These are phyloP conservation scores for Mallotus repandus DNA, from an alignment of 441 rosid genomes.

Conservation along the genomic window DNA sequence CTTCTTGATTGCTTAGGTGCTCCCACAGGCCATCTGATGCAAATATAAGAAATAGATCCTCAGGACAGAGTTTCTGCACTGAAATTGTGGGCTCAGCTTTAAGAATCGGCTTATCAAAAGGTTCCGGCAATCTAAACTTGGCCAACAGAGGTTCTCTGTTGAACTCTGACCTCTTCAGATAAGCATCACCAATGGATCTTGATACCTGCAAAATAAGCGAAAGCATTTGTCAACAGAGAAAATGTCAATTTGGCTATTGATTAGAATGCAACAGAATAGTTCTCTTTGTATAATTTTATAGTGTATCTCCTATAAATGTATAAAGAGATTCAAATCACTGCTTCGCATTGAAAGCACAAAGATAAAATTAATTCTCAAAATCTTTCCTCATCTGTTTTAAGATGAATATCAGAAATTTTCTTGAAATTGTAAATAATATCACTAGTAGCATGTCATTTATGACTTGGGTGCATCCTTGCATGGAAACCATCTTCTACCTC, in stretches of 20 bases:
- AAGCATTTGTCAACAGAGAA: conserved; percentile 14
- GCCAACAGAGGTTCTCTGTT: conserved; percentile 74
- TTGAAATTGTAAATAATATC: neutral
- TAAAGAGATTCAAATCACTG: neutral
- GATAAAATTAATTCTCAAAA: neutral
- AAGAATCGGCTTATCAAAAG: conserved; percentile 77
- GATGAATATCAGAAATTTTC: neutral
- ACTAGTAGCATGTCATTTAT: neutral
- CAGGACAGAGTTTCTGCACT: conserved; percentile 65
- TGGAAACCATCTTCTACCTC: neutral
- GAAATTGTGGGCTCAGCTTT: conserved; percentile 75
- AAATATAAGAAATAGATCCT: conserved; percentile 86
- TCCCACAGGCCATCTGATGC: conserved; percentile 99
- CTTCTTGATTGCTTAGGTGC: conserved; percentile 88
- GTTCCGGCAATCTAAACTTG: conserved; percentile 68
- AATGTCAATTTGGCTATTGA: conserved; percentile 2
- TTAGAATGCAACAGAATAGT: neutral
- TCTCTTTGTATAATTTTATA: neutral
- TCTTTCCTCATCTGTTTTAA: neutral
- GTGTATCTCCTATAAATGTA: neutral
- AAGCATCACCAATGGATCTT: conserved; percentile 93
- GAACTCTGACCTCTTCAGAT: conserved; percentile 78
- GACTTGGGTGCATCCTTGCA: neutral
- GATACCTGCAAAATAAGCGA: conserved; percentile 48
- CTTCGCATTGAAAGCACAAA: neutral